phyloP scores from a whole-genome alignment of 352 stramenopile genomes.

The Globisporangium iwayamae region DNA sequence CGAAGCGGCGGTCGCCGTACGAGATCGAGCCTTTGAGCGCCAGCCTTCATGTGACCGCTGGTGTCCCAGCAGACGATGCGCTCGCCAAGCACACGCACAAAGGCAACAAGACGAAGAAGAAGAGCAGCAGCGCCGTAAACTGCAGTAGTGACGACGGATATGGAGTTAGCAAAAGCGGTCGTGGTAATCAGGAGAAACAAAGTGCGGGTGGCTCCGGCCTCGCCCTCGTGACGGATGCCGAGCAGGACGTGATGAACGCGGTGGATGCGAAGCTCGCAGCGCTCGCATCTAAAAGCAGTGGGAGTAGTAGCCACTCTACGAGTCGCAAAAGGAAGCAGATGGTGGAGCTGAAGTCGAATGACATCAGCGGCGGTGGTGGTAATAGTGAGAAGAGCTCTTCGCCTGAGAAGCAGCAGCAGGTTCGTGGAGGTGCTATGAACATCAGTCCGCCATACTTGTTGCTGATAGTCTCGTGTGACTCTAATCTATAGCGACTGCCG shows the following conservation, averaged over 20 bases:
- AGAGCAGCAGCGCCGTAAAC: background rate
- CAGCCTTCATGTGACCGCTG: background rate
- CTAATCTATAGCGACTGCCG: too few species aligned
- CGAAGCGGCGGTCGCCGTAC: conserved; percentile 42
- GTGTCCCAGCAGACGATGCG: too few species aligned
- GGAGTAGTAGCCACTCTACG: background rate
- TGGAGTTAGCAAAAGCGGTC: background rate
- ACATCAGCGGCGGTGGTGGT: background rate
- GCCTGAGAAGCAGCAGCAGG: background rate
- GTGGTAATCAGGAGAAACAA: background rate
- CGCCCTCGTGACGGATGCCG: conserved; percentile 9
- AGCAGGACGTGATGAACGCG: conserved; percentile 8
- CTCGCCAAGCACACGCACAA: conserved; percentile 3
- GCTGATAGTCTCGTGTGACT: background rate
- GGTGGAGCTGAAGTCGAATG: too few species aligned
- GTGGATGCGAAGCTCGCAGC: conserved; percentile 16
- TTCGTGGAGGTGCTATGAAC: background rate
- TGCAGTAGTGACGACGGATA: background rate
- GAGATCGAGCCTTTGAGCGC: conserved; percentile 17
- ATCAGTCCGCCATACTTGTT: background rate
- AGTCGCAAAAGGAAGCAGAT: background rate
- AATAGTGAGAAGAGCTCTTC: background rate
- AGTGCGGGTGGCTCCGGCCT: background rate
- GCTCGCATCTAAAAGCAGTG: conserved; percentile 3
- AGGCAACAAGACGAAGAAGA: background rate